Percentiles rank a stretch among this genome's conserved stretches.
Conservation (phyloP, 495 filamentous ascomycete genomes). For the Penicillium samsonianum region DNA sequence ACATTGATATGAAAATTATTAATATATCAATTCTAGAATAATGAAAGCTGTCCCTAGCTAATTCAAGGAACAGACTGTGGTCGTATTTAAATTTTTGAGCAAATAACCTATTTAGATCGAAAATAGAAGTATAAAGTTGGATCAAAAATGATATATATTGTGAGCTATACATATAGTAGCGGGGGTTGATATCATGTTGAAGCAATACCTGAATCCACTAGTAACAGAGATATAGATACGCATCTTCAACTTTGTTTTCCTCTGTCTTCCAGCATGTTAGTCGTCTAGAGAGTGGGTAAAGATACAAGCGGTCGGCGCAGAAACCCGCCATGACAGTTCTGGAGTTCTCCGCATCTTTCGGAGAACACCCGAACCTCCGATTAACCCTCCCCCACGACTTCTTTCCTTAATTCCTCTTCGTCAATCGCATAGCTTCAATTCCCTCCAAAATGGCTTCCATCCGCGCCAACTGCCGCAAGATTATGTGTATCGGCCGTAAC, state of each 20-base stretch:
- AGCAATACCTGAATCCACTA: no score
- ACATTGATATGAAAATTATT: neutral
- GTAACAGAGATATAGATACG: neutral
- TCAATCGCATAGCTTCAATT: slow-evolving; percentile 1
- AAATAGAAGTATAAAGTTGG: neutral
- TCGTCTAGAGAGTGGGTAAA: slow-evolving; percentile 10
- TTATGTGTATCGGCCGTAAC: slow-evolving; percentile 97
- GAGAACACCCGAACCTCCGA: slow-evolving; percentile 15
- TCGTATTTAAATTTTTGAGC: neutral
- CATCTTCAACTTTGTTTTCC: neutral
- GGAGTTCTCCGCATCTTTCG: slow-evolving; percentile 23
- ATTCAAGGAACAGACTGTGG: no score
- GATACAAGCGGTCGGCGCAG: slow-evolving; percentile 21
- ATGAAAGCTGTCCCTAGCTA: neutral
- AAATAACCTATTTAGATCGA: neutral
- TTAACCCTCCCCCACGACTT: neutral
- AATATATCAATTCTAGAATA: neutral
- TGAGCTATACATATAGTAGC: no score
- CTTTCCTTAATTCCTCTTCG: slow-evolving; percentile 4
- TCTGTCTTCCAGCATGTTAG: neutral
- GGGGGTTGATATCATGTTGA: no score
- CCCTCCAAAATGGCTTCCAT: slow-evolving; percentile 39
- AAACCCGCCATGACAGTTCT: neutral
- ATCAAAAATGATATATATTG: no score
- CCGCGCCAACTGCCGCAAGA: slow-evolving; percentile 69